phyloP scores from a whole-genome alignment of 2,329 filamentous ascomycete species.

The Pseudopithomyces chartarum region DNA sequence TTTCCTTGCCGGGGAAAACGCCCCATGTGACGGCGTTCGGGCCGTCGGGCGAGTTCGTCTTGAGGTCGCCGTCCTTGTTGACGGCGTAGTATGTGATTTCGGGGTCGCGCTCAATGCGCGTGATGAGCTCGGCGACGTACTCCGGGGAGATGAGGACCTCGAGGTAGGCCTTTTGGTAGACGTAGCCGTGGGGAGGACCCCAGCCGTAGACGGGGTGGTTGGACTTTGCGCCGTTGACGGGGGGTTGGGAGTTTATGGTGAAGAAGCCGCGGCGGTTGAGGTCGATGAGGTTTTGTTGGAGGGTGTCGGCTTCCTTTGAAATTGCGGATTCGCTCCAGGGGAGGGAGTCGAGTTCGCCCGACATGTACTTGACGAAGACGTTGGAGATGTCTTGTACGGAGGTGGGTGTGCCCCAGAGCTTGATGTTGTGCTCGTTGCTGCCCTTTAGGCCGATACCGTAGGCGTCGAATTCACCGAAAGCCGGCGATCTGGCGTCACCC shows the following conservation, averaged over 20 bases:
- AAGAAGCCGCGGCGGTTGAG: slow-evolving; percentile 87
- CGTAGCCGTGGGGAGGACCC: slow-evolving; percentile 93
- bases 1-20: slow-evolving; percentile 97
- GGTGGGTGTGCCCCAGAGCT: slow-evolving; percentile 88
- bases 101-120: slow-evolving; percentile 75
- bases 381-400: slow-evolving; percentile 79
- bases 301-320: slow-evolving; percentile 77
- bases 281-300: slow-evolving; percentile 76
- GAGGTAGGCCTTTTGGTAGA: slow-evolving; percentile 97
- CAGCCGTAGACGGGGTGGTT: slow-evolving; percentile 87
- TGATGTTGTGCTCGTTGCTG: slow-evolving; percentile 93
- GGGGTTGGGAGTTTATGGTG: slow-evolving; percentile 97
- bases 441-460: slow-evolving; percentile 94
- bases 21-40: slow-evolving; percentile 99
- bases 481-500: slow-evolving; percentile 95
- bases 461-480: slow-evolving; percentile 91
- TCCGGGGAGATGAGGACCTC: slow-evolving; percentile 86
- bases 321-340: slow-evolving; percentile 95
- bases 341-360: slow-evolving; percentile 77
- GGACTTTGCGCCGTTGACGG: slow-evolving; percentile 88
- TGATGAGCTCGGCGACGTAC: slow-evolving; percentile 76
- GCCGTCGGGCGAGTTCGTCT: slow-evolving; percentile 84
- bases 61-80: slow-evolving; percentile 78
- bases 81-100: slow-evolving; percentile 95
- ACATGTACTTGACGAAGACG: slow-evolving; percentile 84